Base-by-base conservation (phyloP, 768 basidiomycete species). In the Mycena belliarum region DNA sequence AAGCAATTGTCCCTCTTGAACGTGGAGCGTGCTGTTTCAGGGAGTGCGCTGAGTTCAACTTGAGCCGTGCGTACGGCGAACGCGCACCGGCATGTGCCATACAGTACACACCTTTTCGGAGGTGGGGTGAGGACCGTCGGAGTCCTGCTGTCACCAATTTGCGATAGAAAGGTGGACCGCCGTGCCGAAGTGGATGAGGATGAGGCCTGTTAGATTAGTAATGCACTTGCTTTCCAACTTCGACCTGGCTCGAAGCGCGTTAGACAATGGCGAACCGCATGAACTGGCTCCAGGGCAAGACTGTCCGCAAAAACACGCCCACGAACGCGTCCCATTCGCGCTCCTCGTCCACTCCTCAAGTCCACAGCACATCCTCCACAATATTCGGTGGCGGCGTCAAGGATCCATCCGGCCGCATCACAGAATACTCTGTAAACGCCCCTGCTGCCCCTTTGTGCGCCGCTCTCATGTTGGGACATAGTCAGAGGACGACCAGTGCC, bases 361-460 rank as follows among this genome's bases (percentile, higher is more conserved):
- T 88, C 7, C 87, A 87, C 66, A 85, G 84, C 61, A 88, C 91
- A 0, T 89, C 90, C 2, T 73, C 82, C 1, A 90, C 87, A 1
- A 75, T 90, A 64, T 92, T 88, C 65, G 88, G 87, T 28, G 91
- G 91, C 21, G 91, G 91, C 18, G 87, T 94, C 63, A 93, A 93
- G 70, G 91, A 94, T 80, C 79, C 85, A 0, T 91, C 92, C 24
- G 92, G 91, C 10, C 79, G 91, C 69, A 90, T 86, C 0, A 76
- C 87, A 4, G 91, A 93, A 68, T 93, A 82, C 75, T 92, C 84
- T 63, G 92, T 93, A 63, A 68, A 88, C 79, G 12, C 14, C 7
- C 35, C 52, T 14, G 45, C 23, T 44, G 14, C 20, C 42, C 24
- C 37, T n/a, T 32, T 59, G 32, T 24, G 55, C 41, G 54, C 44